Evolutionary conservation across 2,329 filamentous ascomycete species (phyloP).

Genomic region (Tolypocladium endophyticum): DNA sequence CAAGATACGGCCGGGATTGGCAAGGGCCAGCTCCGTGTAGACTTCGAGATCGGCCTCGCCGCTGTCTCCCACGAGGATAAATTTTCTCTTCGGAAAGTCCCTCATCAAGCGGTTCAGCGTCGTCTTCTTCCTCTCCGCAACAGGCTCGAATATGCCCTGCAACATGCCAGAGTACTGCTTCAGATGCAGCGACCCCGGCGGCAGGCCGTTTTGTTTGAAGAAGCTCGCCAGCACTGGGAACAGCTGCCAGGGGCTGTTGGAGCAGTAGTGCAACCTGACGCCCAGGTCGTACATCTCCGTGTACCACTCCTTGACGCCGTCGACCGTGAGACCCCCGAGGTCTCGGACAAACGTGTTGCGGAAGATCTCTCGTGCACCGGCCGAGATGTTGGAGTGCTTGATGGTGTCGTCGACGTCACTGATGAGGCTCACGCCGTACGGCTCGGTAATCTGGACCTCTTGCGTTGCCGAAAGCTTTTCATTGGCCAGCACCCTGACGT

Average conservation of each 20-base stretch:
- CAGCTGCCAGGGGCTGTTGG: slow-evolving; percentile 98
- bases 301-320: slow-evolving; percentile 89
- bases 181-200: slow-evolving; percentile 81
- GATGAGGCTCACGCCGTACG: slow-evolving; percentile 78
- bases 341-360: slow-evolving; percentile 91
- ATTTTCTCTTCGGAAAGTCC: slow-evolving; percentile 84
- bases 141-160: slow-evolving; percentile 95
- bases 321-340: slow-evolving; percentile 67
- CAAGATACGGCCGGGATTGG: slow-evolving; percentile 72
- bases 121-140: slow-evolving; percentile 86
- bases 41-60: slow-evolving; percentile 96
- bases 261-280: slow-evolving; percentile 90
- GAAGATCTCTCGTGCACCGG: slow-evolving; percentile 87
- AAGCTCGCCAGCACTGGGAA: slow-evolving; percentile 82
- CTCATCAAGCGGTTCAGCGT: slow-evolving; percentile 74
- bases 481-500: slow-evolving; percentile 77
- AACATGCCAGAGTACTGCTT: slow-evolving; percentile 97
- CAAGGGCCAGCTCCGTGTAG: slow-evolving; percentile 83
- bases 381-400: slow-evolving; percentile 84
- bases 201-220: slow-evolving; percentile 70
- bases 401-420: slow-evolving; percentile 98
- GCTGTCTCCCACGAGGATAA: slow-evolving; percentile 88
- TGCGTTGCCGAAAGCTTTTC: slow-evolving; percentile 76
- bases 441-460: slow-evolving; percentile 65
- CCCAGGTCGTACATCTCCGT: slow-evolving; percentile 64